Base-by-base conservation (phyloP, 2,329 filamentous ascomycete species). In the Coniochaeta pulveracea region DNA sequence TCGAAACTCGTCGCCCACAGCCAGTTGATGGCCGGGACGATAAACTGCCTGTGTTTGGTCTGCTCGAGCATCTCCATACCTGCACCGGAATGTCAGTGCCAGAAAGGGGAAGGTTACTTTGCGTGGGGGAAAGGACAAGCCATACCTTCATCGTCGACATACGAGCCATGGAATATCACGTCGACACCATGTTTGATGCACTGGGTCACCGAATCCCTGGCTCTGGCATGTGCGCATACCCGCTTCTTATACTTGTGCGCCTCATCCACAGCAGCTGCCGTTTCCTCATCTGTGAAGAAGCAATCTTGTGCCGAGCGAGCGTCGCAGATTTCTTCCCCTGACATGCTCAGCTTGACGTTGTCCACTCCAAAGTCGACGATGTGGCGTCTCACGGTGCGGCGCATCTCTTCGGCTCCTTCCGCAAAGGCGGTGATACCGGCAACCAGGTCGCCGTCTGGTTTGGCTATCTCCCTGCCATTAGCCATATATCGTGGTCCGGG, bases 391-490 rank as follows among this genome's bases (percentile, higher is more conserved):
- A 64, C 56, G 0, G 54, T 51, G 19, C 52, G 40, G 25, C 60
- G 46, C 58, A 63, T 62, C 34, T 55, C 55, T 4, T 55, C 45
- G 0, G 55, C 51, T 4, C 56, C 59, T 38, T 63, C 56, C 1
- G 51, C 54, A 35, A 38, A 48, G 8, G 45, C 45, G 4, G 48
- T 55, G 23, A 57, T 57, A 3, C 47, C 42, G 3, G 51, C 42
- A 4, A 63, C 56, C 1, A 69, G 47, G 10, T 63, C 63, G 0
- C 63, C 65, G 35, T 58, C 60, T 12, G 48, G 47, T 5, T 50
- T 45, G 3, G 62, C 59, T 34, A 69, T 66, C 42, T 70, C 65
- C 37, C 61, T 56, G 1, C 57, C 60, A 41, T 67, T 70, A 2
- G 63, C 61, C 1, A 68, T 50, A 34, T 55, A 63, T 11, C 63